These are phyloP conservation scores for Solanum hybrid DNA, from an alignment of 305 asterid genomes.

Conservation along the genomic window DNA sequence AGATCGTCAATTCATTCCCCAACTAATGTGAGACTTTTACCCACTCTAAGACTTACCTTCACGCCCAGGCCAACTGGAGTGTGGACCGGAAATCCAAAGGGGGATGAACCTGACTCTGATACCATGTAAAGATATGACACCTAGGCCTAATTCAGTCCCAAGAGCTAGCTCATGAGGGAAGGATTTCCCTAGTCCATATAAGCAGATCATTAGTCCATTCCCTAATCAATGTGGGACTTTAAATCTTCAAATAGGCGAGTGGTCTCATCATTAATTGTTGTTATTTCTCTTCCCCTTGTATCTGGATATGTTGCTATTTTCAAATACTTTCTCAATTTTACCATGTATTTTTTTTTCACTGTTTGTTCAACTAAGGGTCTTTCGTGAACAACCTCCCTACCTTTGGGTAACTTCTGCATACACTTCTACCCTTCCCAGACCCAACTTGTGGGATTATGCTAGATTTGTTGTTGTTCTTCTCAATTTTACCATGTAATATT, in stretches of 20 bases:
- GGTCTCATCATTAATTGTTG: neutral
- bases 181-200: neutral
- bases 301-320: neutral
- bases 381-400: neutral
- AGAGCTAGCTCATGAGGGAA: neutral
- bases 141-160: neutral
- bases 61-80: neutral
- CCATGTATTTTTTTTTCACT: neutral
- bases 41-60: no score
- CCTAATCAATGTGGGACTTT: neutral
- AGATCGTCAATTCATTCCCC: no score
- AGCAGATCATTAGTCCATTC: neutral
- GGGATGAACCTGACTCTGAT: neutral
- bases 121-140: neutral
- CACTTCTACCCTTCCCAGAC: neutral
- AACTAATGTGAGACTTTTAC: no score
- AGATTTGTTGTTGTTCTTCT: neutral
- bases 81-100: rapidly evolving
- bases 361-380: neutral
- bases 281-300: neutral
- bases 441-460: neutral
- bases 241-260: neutral
- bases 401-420: neutral
- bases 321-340: neutral
- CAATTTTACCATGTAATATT: neutral